These are phyloP conservation scores for Thelonectria olida DNA, from an alignment of 2,329 filamentous ascomycete species.

Conservation along the genomic window DNA sequence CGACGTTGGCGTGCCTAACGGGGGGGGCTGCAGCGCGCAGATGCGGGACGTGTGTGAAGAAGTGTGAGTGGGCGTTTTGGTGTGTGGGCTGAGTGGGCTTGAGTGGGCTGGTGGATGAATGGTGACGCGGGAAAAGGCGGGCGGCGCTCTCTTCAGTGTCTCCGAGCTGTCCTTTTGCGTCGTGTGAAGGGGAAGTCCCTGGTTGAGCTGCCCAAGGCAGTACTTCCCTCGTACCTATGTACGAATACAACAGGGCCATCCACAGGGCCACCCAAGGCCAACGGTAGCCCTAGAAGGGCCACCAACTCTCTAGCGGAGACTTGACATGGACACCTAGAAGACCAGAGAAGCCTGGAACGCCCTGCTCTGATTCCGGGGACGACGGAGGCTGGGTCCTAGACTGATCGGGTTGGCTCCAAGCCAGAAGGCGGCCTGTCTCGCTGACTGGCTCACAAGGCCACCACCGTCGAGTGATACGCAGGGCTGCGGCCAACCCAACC, in stretches of 20 bases:
- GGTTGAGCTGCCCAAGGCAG: neutral
- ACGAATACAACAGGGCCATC: constrained; percentile 1
- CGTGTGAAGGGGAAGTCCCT: constrained; percentile 3
- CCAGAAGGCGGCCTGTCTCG: constrained; percentile 21
- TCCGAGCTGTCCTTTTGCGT: constrained; percentile 1
- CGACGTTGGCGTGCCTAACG: constrained; percentile 31
- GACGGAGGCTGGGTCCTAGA: constrained; percentile 29
- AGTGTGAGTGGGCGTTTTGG: constrained; percentile 30
- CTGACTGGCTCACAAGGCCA: constrained; percentile 34
- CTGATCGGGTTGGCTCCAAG: constrained; percentile 12
- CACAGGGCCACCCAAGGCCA: constrained; percentile 1
- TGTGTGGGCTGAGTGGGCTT: constrained; percentile 38
- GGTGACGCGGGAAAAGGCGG: constrained; percentile 32
- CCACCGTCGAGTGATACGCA: constrained; percentile 28
- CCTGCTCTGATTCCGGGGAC: constrained; percentile 17
- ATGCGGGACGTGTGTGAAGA: constrained; percentile 10
- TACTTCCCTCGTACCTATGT: neutral
- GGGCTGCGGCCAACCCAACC: constrained; percentile 35
- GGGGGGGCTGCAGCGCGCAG: constrained; percentile 29
- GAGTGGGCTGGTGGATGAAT: constrained; percentile 30
- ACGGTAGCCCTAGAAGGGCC: neutral
- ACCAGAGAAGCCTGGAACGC: constrained; percentile 9
- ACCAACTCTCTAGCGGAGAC: neutral
- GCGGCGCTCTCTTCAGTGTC: constrained; percentile 23
- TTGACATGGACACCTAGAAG: constrained; percentile 17